Evolutionary conservation across 495 filamentous ascomycete genomes (phyloP).

Genomic region (Aspergillus homomorphus): DNA sequence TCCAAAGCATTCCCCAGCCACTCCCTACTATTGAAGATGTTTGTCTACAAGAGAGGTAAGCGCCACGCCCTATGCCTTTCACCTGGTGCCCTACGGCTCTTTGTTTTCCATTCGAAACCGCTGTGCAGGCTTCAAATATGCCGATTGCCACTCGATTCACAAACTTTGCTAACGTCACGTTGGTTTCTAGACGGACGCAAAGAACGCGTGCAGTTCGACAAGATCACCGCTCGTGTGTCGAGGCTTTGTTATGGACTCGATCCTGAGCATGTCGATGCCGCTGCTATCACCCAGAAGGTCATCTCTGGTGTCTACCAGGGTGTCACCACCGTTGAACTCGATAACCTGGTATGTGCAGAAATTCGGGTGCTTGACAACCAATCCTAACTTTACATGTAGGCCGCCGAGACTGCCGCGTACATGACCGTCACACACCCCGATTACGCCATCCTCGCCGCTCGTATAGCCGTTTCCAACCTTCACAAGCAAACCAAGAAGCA

Average conservation of each 20-base stretch:
- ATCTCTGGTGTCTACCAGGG: constrained; percentile 99
- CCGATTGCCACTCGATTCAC: constrained; percentile 26
- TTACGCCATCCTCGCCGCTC: constrained; percentile 97
- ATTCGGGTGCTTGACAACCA: background rate
- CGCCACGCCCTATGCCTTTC: constrained; percentile 9
- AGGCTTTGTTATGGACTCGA: constrained; percentile 96
- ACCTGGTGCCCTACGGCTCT: background rate
- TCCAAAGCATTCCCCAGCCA: constrained; percentile 12
- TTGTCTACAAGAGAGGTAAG: constrained; percentile 70
- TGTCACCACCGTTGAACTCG: constrained; percentile 91
- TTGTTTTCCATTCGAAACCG: background rate
- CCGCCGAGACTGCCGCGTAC: constrained; percentile 97
- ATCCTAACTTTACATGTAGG: constrained; percentile 50
- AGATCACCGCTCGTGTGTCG: constrained; percentile 98
- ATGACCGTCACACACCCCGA: constrained; percentile 99
- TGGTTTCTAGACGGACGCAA: constrained; percentile 82
- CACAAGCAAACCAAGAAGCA: constrained; percentile 99
- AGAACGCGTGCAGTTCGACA: constrained; percentile 99
- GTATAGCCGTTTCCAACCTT: constrained; percentile 97
- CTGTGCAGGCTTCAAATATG: background rate
- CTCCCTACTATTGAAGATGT: constrained; percentile 46
- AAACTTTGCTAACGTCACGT: constrained; percentile 23
- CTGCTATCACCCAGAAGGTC: constrained; percentile 97
- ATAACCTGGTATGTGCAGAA: constrained; percentile 78
- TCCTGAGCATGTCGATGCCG: constrained; percentile 93